Evolutionary conservation across 2,329 filamentous ascomycete species (phyloP).

Genomic region (Cadophora malorum): DNA sequence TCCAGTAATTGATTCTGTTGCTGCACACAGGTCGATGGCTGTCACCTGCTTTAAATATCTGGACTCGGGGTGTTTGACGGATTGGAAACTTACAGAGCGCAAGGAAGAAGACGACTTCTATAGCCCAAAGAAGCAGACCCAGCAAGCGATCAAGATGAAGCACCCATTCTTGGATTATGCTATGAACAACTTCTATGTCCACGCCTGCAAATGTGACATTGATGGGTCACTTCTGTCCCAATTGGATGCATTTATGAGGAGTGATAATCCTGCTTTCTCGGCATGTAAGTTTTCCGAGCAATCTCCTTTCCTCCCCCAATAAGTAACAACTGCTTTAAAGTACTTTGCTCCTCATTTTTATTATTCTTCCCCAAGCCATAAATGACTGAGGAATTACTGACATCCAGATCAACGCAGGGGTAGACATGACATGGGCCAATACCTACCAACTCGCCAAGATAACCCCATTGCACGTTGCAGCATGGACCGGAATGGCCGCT

Average conservation of each 20-base stretch:
- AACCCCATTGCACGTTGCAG: conserved; percentile 27
- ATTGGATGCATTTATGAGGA: conserved; percentile 18
- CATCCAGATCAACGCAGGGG: not conserved
- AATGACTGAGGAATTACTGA: too few relatives aligned
- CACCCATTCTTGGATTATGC: conserved; percentile 36
- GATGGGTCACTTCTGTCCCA: conserved; percentile 1
- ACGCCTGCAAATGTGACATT: conserved; percentile 24
- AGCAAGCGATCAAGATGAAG: conserved; percentile 26
- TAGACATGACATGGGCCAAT: conserved; percentile 20
- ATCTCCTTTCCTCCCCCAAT: too few relatives aligned
- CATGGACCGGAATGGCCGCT: conserved; percentile 23
- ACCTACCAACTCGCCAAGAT: not conserved
- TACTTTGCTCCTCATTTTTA: too few relatives aligned
- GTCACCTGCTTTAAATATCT: conserved; percentile 21
- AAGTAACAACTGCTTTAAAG: too few relatives aligned
- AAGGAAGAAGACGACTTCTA: conserved; percentile 4
- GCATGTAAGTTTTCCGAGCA: conserved; percentile 2
- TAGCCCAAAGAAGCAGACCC: not conserved
- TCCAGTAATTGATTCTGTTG: conserved; percentile 20
- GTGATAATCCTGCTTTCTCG: conserved; percentile 14
- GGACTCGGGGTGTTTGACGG: conserved; percentile 14
- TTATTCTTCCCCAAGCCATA: too few relatives aligned
- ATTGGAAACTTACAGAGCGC: conserved; percentile 20
- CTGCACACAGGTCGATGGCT: conserved; percentile 19
- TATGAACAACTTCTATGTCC: conserved; percentile 28